Base-by-base conservation (phyloP, 192 early-diverging fungal species). In the Chytriomyces sp. region DNA sequence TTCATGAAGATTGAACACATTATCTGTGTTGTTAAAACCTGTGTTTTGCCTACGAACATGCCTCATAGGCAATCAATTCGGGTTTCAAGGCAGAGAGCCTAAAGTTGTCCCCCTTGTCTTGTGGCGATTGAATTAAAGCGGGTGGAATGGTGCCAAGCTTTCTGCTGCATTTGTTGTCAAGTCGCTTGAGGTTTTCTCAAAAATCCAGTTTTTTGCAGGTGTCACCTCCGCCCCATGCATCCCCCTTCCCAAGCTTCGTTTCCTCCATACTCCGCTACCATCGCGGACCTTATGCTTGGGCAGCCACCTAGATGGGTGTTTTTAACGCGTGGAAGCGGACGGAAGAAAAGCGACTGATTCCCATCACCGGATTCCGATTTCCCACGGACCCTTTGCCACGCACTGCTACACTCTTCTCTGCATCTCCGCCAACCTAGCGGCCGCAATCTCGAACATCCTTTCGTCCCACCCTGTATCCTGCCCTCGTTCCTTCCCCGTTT, bases 1-100 rank as follows among this genome's bases (percentile, higher is more conserved):
- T 80, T 19, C 55, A 80, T 17, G 79, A 80, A 82, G 44, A 70
- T 76, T 30, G 83, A 84, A 54, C 63, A 70, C 8, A 78, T 84
- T 44, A 84, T 84, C 36, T 79, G 77, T n/a, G n/a, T n/a, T n/a
- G n/a, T n/a, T n/a, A n/a, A n/a, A n/a, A n/a, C n/a, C n/a, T n/a
- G n/a, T n/a, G n/a, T n/a, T n/a, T n/a, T n/a, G n/a, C n/a, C n/a
- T n/a, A n/a, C n/a, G n/a, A n/a, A n/a, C n/a, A n/a, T 37, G 71
- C 69, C 38, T 68, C 77, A 5, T 63, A 82, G 28, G 80, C 78
- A 17, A 66, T 84, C n/a, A 58, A 75, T 5, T 49, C 49, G 30
- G 37, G 49, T 32, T 25, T 14, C n/a, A 58, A 22, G 12, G 12
- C n/a, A 14, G 31, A 22, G 22, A 14, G 12, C 28, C 19, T 26